Evolutionary conservation across 768 basidiomycete genomes (phyloP), one percentile per base, ranked within the genome.

Genomic region (Mycena galericulata): DNA sequence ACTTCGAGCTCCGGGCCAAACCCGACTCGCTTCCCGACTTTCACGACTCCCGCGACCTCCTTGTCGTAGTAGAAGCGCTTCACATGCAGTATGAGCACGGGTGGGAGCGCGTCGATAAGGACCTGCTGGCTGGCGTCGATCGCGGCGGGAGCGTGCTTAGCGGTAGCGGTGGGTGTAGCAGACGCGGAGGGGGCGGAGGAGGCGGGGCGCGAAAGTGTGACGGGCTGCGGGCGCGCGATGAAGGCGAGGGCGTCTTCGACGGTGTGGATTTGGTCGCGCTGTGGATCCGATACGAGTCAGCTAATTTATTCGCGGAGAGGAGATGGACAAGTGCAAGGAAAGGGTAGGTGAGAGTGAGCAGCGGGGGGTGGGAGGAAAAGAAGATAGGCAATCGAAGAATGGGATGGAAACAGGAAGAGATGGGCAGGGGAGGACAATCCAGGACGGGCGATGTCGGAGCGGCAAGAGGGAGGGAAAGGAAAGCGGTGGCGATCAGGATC

Each of bases 221-320:
- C 92, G 0, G 88, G 78, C 75, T 97, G 94, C 0, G 96, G 93
- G 14, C 90, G 84, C 0, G 94, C 89, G 59, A 97, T 89, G 73
- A 91, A 85, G 2, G 86, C 79, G 0, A 99, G 85, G 0, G 97
- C 97, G 63, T 97, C 95, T 67, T 90, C 87, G 71, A 99, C 91
- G 3, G 90, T 90, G 69, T 86, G 83, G 10, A 98, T 89, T 64
- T 89, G 83, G 8, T 94, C 90, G 14, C 88, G 89, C 90, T 95
- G 77, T n/a, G n/a, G n/a, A n/a, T n/a, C n/a, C n/a, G n/a, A n/a
- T n/a, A n/a, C n/a, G n/a, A n/a, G n/a, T n/a, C n/a, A n/a, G n/a
- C n/a, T n/a, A n/a, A n/a, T n/a, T n/a, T n/a, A n/a, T n/a, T n/a
- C n/a, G n/a, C 8, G 34, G 34, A 36, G 34, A 36, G 34, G 34